phyloP scores from a whole-genome alignment of 345 rosid species.

The Gossypium sturtianum region DNA sequence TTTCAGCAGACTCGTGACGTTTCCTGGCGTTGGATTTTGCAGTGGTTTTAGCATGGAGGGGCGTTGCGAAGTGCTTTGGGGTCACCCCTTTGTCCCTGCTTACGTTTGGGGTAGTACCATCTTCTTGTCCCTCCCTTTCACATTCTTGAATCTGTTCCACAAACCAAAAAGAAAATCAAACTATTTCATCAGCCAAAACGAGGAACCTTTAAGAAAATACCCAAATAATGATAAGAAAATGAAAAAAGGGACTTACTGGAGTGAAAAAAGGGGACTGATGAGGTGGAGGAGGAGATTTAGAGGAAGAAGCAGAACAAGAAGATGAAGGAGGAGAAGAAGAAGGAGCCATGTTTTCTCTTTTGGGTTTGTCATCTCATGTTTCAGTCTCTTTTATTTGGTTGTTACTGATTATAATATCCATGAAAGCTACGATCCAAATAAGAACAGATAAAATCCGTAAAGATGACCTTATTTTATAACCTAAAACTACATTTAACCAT shows the following conservation, averaged over 20 bases:
- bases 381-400: not conserved
- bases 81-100: conserved; percentile 22
- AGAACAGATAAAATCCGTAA: not conserved
- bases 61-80: conserved; percentile 47
- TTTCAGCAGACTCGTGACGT: conserved; percentile 30
- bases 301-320: conserved; percentile 53
- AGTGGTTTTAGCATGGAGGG: conserved; percentile 46
- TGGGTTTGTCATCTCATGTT: conserved; percentile 13
- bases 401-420: not conserved
- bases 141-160: conserved; percentile 79
- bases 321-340: conserved; percentile 54
- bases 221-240: not conserved
- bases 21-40: conserved; percentile 33
- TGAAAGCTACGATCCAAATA: not conserved
- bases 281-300: conserved; percentile 41
- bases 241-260: conserved; percentile 53
- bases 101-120: conserved; percentile 29
- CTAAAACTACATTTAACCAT: not conserved
- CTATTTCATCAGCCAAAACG: not conserved
- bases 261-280: conserved; percentile 57
- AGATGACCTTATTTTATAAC: not conserved
- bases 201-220: not conserved
- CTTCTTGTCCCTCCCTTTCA: conserved; percentile 45
- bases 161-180: not conserved
- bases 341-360: conserved; percentile 45